phyloP scores from a whole-genome alignment of 2,329 filamentous ascomycete genomes.

The Curvularia sp. region DNA sequence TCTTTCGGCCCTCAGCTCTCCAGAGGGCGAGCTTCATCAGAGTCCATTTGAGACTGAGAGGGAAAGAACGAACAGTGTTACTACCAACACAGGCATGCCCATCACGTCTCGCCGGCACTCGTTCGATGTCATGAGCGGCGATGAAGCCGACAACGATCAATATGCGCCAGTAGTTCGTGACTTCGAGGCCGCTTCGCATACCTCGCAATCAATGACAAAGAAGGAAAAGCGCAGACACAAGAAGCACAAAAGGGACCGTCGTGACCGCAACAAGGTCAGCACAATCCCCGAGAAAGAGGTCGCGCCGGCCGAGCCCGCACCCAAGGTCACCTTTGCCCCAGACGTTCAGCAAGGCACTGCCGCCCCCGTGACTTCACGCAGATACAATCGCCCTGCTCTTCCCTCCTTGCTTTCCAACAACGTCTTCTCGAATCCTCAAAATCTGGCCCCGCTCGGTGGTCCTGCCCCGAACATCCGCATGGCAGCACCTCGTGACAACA shows the following conservation, averaged over 20 bases:
- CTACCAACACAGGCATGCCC: slow-evolving; percentile 27
- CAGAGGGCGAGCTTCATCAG: slow-evolving; percentile 51
- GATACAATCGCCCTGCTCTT: slow-evolving; percentile 61
- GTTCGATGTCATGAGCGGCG: slow-evolving; percentile 58
- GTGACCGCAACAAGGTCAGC: slow-evolving; percentile 48
- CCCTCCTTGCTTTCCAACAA: slow-evolving; percentile 74
- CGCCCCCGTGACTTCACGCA: slow-evolving; percentile 60
- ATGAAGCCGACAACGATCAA: slow-evolving; percentile 62
- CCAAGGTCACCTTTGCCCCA: slow-evolving; percentile 53
- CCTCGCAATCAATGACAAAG: slow-evolving; percentile 48
- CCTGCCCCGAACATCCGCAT: slow-evolving; percentile 44
- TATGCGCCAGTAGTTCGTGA: slow-evolving; percentile 56
- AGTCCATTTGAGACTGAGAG: slow-evolving; percentile 51
- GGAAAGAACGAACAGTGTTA: slow-evolving; percentile 34
- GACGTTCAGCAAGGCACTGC: slow-evolving; percentile 38
- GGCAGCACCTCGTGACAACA: slow-evolving; percentile 36
- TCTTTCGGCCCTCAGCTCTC: slow-evolving; percentile 56
- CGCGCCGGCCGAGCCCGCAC: slow-evolving; percentile 15
- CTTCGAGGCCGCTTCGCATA: slow-evolving; percentile 54
- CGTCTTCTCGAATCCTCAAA: slow-evolving; percentile 65
- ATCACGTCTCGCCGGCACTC: slow-evolving; percentile 47
- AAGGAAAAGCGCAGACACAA: slow-evolving; percentile 52
- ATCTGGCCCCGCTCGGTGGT: slow-evolving; percentile 41
- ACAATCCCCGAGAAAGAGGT: slow-evolving; percentile 37
- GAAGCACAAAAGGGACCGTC: slow-evolving; percentile 57